These are phyloP conservation scores for Boletus bicolor DNA, from an alignment of 768 basidiomycete genomes.

Conservation along the genomic window DNA sequence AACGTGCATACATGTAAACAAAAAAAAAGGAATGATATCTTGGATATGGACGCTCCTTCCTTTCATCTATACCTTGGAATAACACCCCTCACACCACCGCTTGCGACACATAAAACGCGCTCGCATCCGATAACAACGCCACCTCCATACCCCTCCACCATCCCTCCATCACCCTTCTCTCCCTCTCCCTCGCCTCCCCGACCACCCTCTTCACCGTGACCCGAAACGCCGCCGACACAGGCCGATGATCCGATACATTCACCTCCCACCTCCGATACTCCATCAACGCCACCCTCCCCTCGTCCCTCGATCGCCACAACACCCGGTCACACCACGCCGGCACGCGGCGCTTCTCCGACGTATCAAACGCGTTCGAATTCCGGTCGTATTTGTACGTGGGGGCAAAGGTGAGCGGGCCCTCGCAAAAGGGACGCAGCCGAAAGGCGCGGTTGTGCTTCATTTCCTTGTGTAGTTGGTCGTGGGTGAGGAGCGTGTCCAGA, in stretches of 20 bases:
- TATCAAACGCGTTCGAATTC: slow-evolving; percentile 73
- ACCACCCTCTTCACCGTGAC: slow-evolving; percentile 73
- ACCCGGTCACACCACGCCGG: slow-evolving; percentile 99
- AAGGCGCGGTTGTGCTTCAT: slow-evolving; percentile 85
- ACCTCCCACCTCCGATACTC: slow-evolving; percentile 82
- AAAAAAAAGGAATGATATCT: background rate
- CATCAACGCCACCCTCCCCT: slow-evolving; percentile 56
- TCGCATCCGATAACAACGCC: slow-evolving; percentile 30
- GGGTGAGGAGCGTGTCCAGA: slow-evolving; percentile 54
- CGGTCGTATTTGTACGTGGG: slow-evolving; percentile 97
- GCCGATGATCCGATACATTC: slow-evolving; percentile 88
- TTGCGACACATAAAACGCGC: slow-evolving; percentile 35
- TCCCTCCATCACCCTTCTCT: slow-evolving; percentile 53
- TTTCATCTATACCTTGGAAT: background rate
- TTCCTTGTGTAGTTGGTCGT: slow-evolving; percentile 91
- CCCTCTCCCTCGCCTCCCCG: slow-evolving; percentile 51
- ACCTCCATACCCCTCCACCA: slow-evolving; percentile 45
- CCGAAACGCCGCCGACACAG: slow-evolving; percentile 76
- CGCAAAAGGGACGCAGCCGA: slow-evolving; percentile 77
- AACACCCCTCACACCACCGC: slow-evolving; percentile 22
- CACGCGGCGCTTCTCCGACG: slow-evolving; percentile 81
- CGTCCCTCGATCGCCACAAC: slow-evolving; percentile 64
- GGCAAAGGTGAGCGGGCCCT: slow-evolving; percentile 77
- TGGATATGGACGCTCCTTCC: background rate
- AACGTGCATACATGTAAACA: background rate